These are phyloP conservation scores for Forsythia suspensa DNA, from an alignment of 257 asterid species.

Conservation along the genomic window DNA sequence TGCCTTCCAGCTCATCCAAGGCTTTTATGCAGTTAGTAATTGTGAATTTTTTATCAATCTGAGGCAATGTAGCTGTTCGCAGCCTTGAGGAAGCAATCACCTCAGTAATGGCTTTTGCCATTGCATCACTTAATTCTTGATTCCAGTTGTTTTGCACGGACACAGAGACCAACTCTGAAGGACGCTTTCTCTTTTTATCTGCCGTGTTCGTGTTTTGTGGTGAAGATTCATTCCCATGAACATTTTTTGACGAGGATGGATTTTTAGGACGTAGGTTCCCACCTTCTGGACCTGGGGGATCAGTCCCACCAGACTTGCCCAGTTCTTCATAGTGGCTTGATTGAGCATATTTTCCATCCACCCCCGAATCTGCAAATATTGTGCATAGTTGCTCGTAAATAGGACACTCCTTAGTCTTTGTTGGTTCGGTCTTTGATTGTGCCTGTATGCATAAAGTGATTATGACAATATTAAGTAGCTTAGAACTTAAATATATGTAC, in stretches of 20 bases:
- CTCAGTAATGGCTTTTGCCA: conserved; percentile 63
- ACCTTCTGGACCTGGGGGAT: conserved; percentile 40
- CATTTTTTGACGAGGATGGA: conserved; percentile 41
- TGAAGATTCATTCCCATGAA: conserved; percentile 43
- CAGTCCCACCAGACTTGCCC: conserved; percentile 44
- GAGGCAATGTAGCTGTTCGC: conserved; percentile 34
- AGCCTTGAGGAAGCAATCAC: conserved; percentile 70
- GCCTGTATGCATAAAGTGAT: conserved; percentile 42
- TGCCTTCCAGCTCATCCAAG: conserved; percentile 76
- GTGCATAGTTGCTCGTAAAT: conserved; percentile 74
- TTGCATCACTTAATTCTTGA: conserved; percentile 46
- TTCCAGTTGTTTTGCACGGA: conserved; percentile 47
- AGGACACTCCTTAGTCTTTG: conserved; percentile 83
- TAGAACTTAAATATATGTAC: background rate
- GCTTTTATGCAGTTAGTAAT: conserved; percentile 70
- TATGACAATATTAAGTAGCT: background rate
- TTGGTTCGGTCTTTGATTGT: conserved; percentile 68
- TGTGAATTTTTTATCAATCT: conserved; percentile 48
- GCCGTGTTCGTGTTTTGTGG: conserved; percentile 36
- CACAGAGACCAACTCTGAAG: conserved; percentile 41
- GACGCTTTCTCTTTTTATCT: conserved; percentile 76
- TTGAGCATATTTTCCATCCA: conserved; percentile 90
- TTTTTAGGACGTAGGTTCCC: conserved; percentile 42
- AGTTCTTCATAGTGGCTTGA: conserved; percentile 87
- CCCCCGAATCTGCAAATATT: conserved; percentile 83